phyloP scores from a whole-genome alignment of 2,329 filamentous ascomycete species.

The Aspergillus ochraceoroseus region DNA sequence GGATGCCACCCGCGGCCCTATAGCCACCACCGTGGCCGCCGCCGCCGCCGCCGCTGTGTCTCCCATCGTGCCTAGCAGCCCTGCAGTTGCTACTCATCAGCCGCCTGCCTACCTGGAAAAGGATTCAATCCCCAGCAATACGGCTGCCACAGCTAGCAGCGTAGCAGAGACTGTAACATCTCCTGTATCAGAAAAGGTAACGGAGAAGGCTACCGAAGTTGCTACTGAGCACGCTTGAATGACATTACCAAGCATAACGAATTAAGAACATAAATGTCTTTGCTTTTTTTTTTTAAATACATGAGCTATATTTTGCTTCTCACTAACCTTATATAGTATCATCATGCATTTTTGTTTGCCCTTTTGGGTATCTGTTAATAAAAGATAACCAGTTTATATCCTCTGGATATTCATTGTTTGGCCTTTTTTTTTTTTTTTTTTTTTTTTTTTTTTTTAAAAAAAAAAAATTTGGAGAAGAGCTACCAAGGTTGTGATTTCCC shows the following conservation, averaged over 20 bases:
- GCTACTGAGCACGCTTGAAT: not conserved
- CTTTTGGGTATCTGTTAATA: too few relatives aligned
- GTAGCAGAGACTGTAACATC: conserved; percentile 5
- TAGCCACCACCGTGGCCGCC: conserved; percentile 13
- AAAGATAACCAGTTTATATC: too few relatives aligned
- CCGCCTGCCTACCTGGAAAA: conserved; percentile 29
- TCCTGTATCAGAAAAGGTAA: conserved; percentile 10
- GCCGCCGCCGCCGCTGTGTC: conserved; percentile 15
- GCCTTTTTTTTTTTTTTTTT: too few relatives aligned
- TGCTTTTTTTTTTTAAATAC: not conserved
- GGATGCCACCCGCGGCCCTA: conserved; percentile 25
- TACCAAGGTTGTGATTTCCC: too few relatives aligned
- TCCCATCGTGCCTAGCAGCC: conserved; percentile 8
- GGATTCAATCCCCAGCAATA: conserved; percentile 16
- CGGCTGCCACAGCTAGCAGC: conserved; percentile 4
- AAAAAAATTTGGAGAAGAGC: too few relatives aligned
- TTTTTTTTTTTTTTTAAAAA: too few relatives aligned
- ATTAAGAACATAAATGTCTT: conserved; percentile 1
- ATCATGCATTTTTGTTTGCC: too few relatives aligned
- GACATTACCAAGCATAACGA: not conserved
- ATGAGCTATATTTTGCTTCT: not conserved
- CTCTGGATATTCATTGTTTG: too few relatives aligned
- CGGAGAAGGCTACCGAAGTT: not conserved
- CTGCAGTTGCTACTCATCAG: conserved; percentile 4
- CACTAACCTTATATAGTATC: too few relatives aligned